phyloP scores from a whole-genome alignment of 164 flowering plant genomes.

The Kalanchoe fedtschenkoi region DNA sequence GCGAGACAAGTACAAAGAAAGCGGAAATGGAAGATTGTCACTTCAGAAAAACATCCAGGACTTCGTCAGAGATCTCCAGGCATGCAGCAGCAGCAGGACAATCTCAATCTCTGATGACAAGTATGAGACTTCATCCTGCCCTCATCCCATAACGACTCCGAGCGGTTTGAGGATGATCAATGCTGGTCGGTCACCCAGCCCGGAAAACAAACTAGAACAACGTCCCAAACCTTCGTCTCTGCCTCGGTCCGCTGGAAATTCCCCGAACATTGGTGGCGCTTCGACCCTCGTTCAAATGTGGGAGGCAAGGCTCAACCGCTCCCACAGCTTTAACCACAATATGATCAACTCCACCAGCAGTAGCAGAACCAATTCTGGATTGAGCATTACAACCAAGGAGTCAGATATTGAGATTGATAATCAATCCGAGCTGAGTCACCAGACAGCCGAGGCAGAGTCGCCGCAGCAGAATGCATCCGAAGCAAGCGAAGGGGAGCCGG shows the following conservation, averaged over 20 bases:
- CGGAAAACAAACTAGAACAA: constrained; percentile 33
- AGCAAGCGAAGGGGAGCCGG: constrained; percentile 34
- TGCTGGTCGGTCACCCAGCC: constrained; percentile 15
- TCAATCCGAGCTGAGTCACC: constrained; percentile 1
- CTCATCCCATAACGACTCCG: not conserved
- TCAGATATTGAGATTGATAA: constrained; percentile 18
- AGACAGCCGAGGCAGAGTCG: constrained; percentile 16
- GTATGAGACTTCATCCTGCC: constrained; percentile 11
- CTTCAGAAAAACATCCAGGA: constrained; percentile 37
- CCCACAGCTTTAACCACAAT: constrained; percentile 11
- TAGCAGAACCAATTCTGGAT: constrained; percentile 20
- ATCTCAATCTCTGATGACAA: constrained; percentile 7
- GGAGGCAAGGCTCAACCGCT: constrained; percentile 34
- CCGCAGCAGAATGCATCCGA: constrained; percentile 12
- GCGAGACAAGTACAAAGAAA: constrained; percentile 19
- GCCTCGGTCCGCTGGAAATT: constrained; percentile 13
- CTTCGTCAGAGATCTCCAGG: constrained; percentile 33
- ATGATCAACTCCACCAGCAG: constrained; percentile 1
- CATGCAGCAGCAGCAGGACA: constrained; percentile 18
- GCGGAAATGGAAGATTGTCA: constrained; percentile 15
- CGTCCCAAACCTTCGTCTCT: constrained; percentile 20
- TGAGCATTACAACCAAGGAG: constrained; percentile 7
- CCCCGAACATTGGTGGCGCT: not conserved
- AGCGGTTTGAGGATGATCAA: constrained; percentile 6
- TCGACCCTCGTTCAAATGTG: constrained; percentile 53